These are phyloP conservation scores for Ocimum tenuiflorum DNA, from an alignment of 257 asterid species.

Conservation along the genomic window DNA sequence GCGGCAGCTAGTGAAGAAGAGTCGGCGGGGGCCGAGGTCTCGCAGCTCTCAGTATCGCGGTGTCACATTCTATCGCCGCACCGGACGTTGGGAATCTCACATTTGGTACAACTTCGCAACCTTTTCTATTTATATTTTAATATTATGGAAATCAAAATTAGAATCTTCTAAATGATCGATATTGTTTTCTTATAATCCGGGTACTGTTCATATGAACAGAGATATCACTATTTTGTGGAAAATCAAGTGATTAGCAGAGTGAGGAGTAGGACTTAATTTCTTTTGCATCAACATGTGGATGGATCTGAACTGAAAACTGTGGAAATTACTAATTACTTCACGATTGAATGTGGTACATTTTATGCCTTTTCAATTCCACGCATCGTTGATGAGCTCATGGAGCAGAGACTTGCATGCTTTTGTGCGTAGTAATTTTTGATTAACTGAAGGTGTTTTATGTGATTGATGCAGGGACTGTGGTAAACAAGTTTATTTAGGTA, in stretches of 20 bases:
- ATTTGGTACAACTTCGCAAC: constrained; percentile 54
- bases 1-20: constrained; percentile 62
- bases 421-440: background rate
- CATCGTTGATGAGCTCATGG: constrained; percentile 3
- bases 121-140: background rate
- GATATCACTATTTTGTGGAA: background rate
- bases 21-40: constrained; percentile 96
- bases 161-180: too few relatives aligned
- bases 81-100: constrained; percentile 99
- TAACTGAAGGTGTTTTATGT: constrained; percentile 13
- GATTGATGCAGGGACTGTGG: constrained; percentile 84
- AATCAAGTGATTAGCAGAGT: background rate
- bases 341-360: background rate
- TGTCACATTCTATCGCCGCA: constrained; percentile 92
- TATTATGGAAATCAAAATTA: too few relatives aligned
- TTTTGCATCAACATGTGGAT: background rate
- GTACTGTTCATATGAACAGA: background rate
- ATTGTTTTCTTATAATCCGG: background rate
- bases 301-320: too few relatives aligned
- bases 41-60: constrained; percentile 98
- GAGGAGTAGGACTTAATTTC: background rate
- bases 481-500: constrained; percentile 93
- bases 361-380: background rate
- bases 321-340: background rate
- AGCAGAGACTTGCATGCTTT: background rate